Percentiles rank a stretch among this genome's conserved stretches.
phyloP scores from a whole-genome alignment of 352 stramenopile genomes.

The Aphanomyces euteiches region DNA sequence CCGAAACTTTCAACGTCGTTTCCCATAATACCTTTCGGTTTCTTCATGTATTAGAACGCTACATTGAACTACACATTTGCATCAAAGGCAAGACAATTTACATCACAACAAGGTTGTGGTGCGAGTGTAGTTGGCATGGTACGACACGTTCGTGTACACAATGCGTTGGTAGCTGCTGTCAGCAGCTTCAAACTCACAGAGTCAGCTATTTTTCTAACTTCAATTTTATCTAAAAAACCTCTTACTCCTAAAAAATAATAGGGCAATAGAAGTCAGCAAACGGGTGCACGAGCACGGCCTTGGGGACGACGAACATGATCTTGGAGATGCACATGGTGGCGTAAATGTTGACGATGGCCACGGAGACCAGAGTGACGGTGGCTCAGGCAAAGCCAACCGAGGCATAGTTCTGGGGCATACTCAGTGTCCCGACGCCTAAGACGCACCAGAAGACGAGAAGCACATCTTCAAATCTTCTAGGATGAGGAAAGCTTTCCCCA shows the following conservation, averaged over 20 bases:
- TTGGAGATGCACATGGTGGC: constrained; percentile 24
- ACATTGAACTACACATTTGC: too few relatives aligned
- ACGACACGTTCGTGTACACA: neutral
- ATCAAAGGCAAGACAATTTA: too few relatives aligned
- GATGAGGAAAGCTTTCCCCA: constrained; percentile 42
- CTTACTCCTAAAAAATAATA: too few relatives aligned
- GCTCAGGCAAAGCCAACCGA: constrained; percentile 36
- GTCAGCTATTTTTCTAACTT: too few relatives aligned
- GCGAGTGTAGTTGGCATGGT: neutral
- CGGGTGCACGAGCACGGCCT: constrained; percentile 8
- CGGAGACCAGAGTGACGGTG: constrained; percentile 15
- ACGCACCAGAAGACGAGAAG: constrained; percentile 43
- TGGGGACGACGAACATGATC: constrained; percentile 12
- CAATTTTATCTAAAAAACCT: too few relatives aligned
- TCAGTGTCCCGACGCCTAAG: constrained; percentile 63
- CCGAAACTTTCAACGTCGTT: too few relatives aligned
- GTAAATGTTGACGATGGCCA: constrained; percentile 27
- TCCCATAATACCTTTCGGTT: too few relatives aligned
- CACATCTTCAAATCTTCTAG: constrained; percentile 48
- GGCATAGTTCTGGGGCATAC: constrained; percentile 64
- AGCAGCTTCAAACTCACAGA: too few relatives aligned
- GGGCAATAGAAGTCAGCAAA: constrained; percentile 21
- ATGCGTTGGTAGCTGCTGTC: neutral
- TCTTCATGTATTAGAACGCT: too few relatives aligned
- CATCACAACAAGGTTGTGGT: neutral